Percentiles rank a stretch among this genome's conserved stretches.
Conservation (phyloP, 2,329 filamentous ascomycete species). For the Fusarium succisae region DNA sequence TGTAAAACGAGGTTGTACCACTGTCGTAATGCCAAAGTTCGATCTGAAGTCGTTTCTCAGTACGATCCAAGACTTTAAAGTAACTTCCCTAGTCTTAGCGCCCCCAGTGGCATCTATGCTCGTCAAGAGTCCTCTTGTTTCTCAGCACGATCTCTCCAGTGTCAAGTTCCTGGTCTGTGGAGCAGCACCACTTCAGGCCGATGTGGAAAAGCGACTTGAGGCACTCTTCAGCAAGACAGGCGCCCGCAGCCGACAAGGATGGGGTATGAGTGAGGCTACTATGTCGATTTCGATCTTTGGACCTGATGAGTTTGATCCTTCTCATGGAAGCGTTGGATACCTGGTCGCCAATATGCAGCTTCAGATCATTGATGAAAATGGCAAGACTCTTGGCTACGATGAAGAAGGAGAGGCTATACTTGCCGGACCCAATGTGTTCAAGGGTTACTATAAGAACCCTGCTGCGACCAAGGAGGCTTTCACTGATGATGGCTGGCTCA, state of each 20-base stretch:
- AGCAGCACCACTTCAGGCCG: not conserved
- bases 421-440: not conserved
- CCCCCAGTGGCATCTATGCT: slow-evolving; percentile 4
- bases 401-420: not conserved
- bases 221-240: not conserved
- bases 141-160: not conserved
- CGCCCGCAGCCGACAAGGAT: not conserved
- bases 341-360: not conserved
- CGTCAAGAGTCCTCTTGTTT: not conserved
- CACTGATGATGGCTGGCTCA: not conserved
- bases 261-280: slow-evolving; percentile 11
- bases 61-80: not conserved
- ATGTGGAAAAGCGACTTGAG: not conserved
- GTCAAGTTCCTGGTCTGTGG: slow-evolving; percentile 1
- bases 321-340: not conserved
- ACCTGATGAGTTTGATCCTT: slow-evolving; percentile 2
- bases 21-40: not conserved
- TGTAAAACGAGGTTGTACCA: not conserved
- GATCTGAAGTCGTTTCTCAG: not conserved
- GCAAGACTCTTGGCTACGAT: not conserved
- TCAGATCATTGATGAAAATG: not conserved
- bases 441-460: not conserved
- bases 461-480: not conserved
- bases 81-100: not conserved
- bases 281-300: slow-evolving; percentile 1